A percentile compares a stretch with the other conserved stretches of the same genome.
phyloP scores from a whole-genome alignment of 2,329 filamentous ascomycete genomes.

The Lasiodiplodia sp. region DNA sequence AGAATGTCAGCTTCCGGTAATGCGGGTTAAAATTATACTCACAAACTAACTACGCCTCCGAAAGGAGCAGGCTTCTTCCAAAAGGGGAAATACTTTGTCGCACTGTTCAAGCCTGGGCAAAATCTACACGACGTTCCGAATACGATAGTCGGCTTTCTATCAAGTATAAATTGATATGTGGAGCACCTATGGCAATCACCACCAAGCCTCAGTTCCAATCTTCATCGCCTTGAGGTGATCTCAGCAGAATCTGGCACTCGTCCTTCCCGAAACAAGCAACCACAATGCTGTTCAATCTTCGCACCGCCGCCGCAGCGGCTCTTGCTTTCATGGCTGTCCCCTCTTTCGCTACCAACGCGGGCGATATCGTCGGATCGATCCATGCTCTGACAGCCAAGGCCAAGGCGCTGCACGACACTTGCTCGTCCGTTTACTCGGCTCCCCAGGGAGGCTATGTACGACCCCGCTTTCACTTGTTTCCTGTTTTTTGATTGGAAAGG shows the following conservation, averaged over 20 bases:
- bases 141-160: too few species aligned
- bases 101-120: too few species aligned
- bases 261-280: neutral
- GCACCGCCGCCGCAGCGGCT: neutral
- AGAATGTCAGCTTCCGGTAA: too few species aligned
- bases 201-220: too few species aligned
- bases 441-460: too few species aligned
- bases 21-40: too few species aligned
- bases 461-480: neutral
- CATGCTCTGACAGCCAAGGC: neutral
- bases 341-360: neutral
- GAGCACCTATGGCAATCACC: too few species aligned
- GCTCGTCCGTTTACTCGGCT: neutral
- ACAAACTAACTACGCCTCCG: too few species aligned
- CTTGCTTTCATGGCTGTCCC: conserved; percentile 3
- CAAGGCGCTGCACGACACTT: neutral
- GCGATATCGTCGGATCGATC: neutral
- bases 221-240: neutral
- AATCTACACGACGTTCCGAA: too few species aligned
- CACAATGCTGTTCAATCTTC: conserved; percentile 6
- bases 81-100: too few species aligned
- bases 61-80: too few species aligned
- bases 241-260: neutral
- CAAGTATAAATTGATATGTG: too few species aligned
- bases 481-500: neutral